Evolutionary conservation across 2,329 filamentous ascomycete genomes (phyloP), one percentile per base, ranked within the genome.

Genomic region (Zalaria obscura): DNA sequence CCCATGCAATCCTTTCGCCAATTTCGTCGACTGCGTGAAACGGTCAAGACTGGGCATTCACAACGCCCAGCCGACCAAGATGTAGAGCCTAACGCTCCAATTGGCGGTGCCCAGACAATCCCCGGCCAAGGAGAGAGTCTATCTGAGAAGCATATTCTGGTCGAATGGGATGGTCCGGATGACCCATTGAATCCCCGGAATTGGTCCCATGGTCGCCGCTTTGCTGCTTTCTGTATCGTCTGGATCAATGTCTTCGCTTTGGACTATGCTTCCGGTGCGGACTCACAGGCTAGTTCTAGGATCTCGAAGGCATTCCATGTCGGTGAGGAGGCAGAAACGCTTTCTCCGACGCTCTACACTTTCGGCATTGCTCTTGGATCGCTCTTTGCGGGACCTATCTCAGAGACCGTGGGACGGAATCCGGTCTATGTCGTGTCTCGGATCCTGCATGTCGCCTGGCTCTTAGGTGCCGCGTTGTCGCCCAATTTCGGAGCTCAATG

Each of bases 131-230:
- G 18, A 2, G 18, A 18, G 18, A 18, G 18, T 18, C 18, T 18
- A 18, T 18, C 18, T 18, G 42, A 40, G 36, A 64, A 69, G 40
- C 62, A 64, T 2, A 88, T 76, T 51, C 72, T 85, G 46, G 86
- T 95, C 25, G 61, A 61, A 5, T 95, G 83, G 73, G 81, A 89
- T 33, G 76, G 75, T 4, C 78, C 85, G 44, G 63, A 67, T 38
- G 88, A 95, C 56, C 79, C 82, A 0, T 57, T 76, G 59, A 83
- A 80, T 51, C 88, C 88, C 0, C 75, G 80, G 44, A 85, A 18
- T 18, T 18, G 18, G 18, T 18, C 18, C 18, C 2, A 18, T 18
- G 18, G 18, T 18, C 18, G 18, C 18, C 18, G 18, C 18, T 18
- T 18, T 18, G 18, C 18, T 18, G 18, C 18, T 18, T 49, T 50